A percentile compares a stretch with the other conserved stretches of the same genome.
These are phyloP conservation scores for Penicillium malachiteum DNA, from an alignment of 495 filamentous ascomycete species.

Conservation along the genomic window DNA sequence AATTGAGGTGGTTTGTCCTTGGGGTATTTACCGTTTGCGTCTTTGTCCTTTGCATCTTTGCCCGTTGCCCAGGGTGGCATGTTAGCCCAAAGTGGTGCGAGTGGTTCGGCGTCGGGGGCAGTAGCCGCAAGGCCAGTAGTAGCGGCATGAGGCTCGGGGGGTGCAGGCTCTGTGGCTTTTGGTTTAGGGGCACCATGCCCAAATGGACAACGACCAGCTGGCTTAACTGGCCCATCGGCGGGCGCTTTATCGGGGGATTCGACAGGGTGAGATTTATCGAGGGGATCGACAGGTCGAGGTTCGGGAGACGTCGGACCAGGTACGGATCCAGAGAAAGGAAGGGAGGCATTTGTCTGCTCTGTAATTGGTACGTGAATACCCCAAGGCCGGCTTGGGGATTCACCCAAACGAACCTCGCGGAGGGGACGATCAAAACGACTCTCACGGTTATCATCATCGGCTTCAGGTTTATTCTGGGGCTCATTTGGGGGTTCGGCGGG, in stretches of 20 bases:
- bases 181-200: slow-evolving; percentile 39
- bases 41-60: slow-evolving; percentile 13
- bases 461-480: slow-evolving; percentile 26
- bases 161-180: slow-evolving; percentile 4
- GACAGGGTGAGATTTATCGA: slow-evolving; percentile 11
- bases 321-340: slow-evolving; percentile 22
- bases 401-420: slow-evolving; percentile 80
- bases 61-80: slow-evolving; percentile 11
- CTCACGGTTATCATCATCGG: slow-evolving; percentile 36
- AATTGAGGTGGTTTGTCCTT: not conserved
- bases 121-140: no score
- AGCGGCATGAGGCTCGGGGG: not conserved
- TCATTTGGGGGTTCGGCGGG: slow-evolving; percentile 15
- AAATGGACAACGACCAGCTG: slow-evolving; percentile 50
- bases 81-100: no score
- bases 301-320: slow-evolving; percentile 22
- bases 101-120: not conserved
- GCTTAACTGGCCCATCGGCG: slow-evolving; percentile 18
- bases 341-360: slow-evolving; percentile 31
- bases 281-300: slow-evolving; percentile 9
- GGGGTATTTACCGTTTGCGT: slow-evolving; percentile 5
- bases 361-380: slow-evolving; percentile 73
- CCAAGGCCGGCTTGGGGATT: slow-evolving; percentile 89
- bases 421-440: slow-evolving; percentile 75
- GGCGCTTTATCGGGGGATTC: slow-evolving; percentile 11